Conservation (phyloP, 2,329 filamentous ascomycete genomes). For the Tolypocladium album region DNA sequence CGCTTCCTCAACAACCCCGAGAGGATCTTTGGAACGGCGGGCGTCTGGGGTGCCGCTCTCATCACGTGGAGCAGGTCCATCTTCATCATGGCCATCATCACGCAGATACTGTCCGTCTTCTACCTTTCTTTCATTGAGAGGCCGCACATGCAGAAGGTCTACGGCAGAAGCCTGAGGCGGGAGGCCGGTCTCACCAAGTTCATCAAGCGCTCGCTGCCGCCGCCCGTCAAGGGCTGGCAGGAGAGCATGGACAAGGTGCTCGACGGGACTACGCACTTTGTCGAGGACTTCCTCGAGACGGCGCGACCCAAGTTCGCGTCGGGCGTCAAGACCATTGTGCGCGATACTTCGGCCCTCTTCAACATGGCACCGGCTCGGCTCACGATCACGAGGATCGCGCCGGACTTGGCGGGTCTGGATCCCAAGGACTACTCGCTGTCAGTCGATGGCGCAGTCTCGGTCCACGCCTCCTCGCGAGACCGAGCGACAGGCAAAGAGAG, state of each 20-base stretch:
- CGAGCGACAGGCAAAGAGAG: conserved; percentile 64
- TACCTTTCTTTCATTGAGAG: conserved; percentile 93
- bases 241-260: conserved; percentile 80
- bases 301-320: conserved; percentile 78
- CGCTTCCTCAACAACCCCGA: conserved; percentile 97
- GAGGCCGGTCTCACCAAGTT: conserved; percentile 91
- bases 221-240: conserved; percentile 72
- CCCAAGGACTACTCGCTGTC: conserved; percentile 69
- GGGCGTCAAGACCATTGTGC: conserved; percentile 76
- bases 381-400: conserved; percentile 67
- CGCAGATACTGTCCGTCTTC: conserved; percentile 72
- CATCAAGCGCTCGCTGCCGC: conserved; percentile 74
- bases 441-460: conserved; percentile 55
- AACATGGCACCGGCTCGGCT: conserved; percentile 81
- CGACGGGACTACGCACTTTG: conserved; percentile 75
- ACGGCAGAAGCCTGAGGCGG: conserved; percentile 70
- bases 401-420: conserved; percentile 70
- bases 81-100: conserved; percentile 75
- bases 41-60: conserved; percentile 88
- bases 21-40: conserved; percentile 82
- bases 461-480: conserved; percentile 39
- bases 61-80: conserved; percentile 85
- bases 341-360: conserved; percentile 79
- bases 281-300: conserved; percentile 81
- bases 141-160: conserved; percentile 97